Conservation (phyloP, 352 stramenopile genomes). For the Phytophthora constricta region DNA sequence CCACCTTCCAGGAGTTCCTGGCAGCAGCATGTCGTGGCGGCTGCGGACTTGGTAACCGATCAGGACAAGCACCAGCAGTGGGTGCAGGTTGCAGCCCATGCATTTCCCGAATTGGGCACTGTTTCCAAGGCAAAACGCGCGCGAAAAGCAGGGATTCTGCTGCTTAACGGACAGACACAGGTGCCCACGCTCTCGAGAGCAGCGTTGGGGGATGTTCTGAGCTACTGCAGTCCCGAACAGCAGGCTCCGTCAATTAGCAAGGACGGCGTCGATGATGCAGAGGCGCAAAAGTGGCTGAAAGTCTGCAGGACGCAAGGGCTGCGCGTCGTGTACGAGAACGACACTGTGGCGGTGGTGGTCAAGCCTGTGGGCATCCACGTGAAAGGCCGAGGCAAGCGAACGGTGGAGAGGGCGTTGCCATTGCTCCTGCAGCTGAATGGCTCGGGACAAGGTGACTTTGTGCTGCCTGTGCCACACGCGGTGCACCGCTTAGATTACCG, state of each 20-base stretch:
- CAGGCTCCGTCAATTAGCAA: not conserved
- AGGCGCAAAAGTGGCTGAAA: conserved; percentile 34
- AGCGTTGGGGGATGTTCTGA: conserved; percentile 40
- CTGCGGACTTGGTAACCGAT: conserved; percentile 12
- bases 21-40: conserved; percentile 26
- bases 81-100: conserved; percentile 60
- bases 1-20: too few relatives aligned
- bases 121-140: conserved; percentile 75
- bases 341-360: conserved; percentile 53
- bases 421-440: conserved; percentile 34
- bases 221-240: conserved; percentile 29
- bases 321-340: conserved; percentile 58
- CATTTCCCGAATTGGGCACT: conserved; percentile 51
- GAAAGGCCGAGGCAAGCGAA: conserved; percentile 58
- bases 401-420: conserved; percentile 53
- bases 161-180: conserved; percentile 49
- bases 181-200: conserved; percentile 43
- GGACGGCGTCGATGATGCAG: not conserved
- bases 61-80: conserved; percentile 34
- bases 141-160: conserved; percentile 42
- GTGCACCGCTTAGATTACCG: conserved; percentile 71
- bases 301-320: conserved; percentile 60
- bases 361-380: conserved; percentile 73
- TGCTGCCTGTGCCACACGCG: conserved; percentile 42
- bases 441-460: conserved; percentile 11